Evolutionary conservation across 2,329 filamentous ascomycete genomes (phyloP).

Genomic region (Sporothrix protearum): DNA sequence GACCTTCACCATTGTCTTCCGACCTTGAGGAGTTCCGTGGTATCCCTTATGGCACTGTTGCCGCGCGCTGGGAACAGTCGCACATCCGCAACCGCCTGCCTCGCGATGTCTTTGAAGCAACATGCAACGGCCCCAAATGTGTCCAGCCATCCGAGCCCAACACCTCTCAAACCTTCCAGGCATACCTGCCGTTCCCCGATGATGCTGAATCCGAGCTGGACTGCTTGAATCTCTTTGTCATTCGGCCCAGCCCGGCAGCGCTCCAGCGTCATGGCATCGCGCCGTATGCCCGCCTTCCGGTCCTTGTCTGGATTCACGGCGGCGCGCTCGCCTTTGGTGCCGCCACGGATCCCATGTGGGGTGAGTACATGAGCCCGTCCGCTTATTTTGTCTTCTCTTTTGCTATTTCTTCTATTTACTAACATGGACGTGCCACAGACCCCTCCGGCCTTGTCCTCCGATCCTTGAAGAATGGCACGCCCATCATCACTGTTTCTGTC

Average conservation of each 20-base stretch:
- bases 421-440: too few species aligned
- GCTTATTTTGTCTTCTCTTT: too few species aligned
- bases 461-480: background rate
- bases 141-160: conserved; percentile 6
- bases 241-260: conserved; percentile 16
- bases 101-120: conserved; percentile 21
- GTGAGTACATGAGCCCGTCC: background rate
- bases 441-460: conserved; percentile 18
- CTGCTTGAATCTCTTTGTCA: conserved; percentile 17
- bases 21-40: conserved; percentile 23
- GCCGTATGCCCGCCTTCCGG: conserved; percentile 2
- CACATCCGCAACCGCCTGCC: conserved; percentile 17
- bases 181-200: conserved; percentile 20
- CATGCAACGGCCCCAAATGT: conserved; percentile 22
- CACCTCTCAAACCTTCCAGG: conserved; percentile 14
- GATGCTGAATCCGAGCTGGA: conserved; percentile 19
- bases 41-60: conserved; percentile 18
- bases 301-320: conserved; percentile 25
- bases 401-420: too few species aligned
- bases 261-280: background rate
- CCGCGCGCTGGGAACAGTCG: conserved; percentile 19
- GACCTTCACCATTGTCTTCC: background rate
- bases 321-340: conserved; percentile 16
- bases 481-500: conserved; percentile 20
- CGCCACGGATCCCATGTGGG: conserved; percentile 15